Evolutionary conservation across 2,329 filamentous ascomycete genomes (phyloP).

Genomic region (Calonectria pseudoturangicola): DNA sequence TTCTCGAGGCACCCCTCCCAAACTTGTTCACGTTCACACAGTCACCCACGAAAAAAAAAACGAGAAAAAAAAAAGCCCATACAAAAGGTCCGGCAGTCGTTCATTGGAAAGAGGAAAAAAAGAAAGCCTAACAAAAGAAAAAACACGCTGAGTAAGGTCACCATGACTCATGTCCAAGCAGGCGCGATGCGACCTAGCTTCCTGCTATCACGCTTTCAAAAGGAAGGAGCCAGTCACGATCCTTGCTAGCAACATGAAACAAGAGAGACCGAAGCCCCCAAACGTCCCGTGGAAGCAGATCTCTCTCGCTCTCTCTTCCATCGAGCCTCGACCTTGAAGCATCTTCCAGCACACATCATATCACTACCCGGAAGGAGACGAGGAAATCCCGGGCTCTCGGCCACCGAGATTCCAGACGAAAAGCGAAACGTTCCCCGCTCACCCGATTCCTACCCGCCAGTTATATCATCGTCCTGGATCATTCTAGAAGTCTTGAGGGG

Average conservation of each 20-base stretch:
- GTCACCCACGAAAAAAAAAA: conserved; percentile 5
- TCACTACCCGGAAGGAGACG: conserved; percentile 2
- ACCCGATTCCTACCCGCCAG: not conserved
- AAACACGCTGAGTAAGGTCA: conserved; percentile 20
- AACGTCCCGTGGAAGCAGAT: not conserved
- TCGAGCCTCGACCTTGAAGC: not conserved
- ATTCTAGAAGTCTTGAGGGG: conserved; percentile 20
- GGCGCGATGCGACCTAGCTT: not conserved
- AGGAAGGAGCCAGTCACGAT: conserved; percentile 11
- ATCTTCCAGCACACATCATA: not conserved
- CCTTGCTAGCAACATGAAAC: conserved; percentile 20
- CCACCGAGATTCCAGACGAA: conserved; percentile 16
- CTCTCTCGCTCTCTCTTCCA: conserved; percentile 1
- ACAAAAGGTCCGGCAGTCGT: not conserved
- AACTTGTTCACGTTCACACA: not conserved
- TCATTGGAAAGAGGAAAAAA: not conserved
- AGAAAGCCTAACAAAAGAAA: conserved; percentile 4
- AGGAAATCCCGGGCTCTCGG: conserved; percentile 6
- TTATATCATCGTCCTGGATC: conserved; percentile 3
- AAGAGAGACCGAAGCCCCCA: not conserved
- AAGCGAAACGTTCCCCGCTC: conserved; percentile 16
- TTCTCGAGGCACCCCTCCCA: not conserved
- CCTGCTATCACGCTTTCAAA: not conserved
- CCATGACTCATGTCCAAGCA: conserved; percentile 24
- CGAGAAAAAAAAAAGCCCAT: not conserved